Evolutionary conservation across 352 stramenopile species (phyloP).

Genomic region (Stephanocyclus meneghinianus): DNA sequence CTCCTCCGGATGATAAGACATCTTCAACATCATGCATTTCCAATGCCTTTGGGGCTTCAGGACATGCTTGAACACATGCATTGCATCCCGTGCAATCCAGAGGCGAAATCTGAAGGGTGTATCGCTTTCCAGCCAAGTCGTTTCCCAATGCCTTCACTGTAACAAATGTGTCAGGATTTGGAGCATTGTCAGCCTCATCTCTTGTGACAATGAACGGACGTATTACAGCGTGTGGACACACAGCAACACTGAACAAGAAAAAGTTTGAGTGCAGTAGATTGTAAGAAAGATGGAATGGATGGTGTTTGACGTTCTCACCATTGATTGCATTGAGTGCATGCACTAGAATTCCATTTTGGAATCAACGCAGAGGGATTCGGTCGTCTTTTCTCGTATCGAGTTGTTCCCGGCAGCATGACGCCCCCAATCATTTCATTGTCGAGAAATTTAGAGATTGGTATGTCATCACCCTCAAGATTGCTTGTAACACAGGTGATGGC

Average conservation of each 20-base stretch:
- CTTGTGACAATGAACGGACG: constrained; percentile 75
- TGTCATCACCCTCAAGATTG: constrained; percentile 67
- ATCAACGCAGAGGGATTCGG: constrained; percentile 62
- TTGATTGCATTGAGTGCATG: constrained; percentile 80
- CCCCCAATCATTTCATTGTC: constrained; percentile 74
- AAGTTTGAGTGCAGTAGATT: background rate
- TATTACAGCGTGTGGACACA: constrained; percentile 77
- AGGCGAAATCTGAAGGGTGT: constrained; percentile 71
- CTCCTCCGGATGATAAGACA: constrained; percentile 39
- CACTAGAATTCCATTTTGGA: constrained; percentile 60
- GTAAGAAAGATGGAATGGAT: background rate
- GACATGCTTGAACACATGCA: constrained; percentile 76
- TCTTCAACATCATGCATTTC: constrained; percentile 70
- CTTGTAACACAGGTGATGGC: constrained; percentile 1
- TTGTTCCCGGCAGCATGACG: constrained; percentile 68
- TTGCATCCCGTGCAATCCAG: constrained; percentile 79
- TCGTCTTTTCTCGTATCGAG: constrained; percentile 70
- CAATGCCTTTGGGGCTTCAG: constrained; percentile 72
- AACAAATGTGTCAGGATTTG: constrained; percentile 62
- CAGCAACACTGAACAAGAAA: constrained; percentile 40
- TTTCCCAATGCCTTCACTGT: constrained; percentile 60
- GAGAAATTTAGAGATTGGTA: constrained; percentile 75
- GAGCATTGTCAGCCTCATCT: constrained; percentile 64
- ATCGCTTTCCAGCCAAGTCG: constrained; percentile 73
- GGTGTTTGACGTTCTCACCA: constrained; percentile 26